A percentile compares a stretch with the other conserved stretches of the same genome.
Evolutionary conservation across 2,329 filamentous ascomycete genomes (phyloP).

Genomic region (Fusarium anthophilum): DNA sequence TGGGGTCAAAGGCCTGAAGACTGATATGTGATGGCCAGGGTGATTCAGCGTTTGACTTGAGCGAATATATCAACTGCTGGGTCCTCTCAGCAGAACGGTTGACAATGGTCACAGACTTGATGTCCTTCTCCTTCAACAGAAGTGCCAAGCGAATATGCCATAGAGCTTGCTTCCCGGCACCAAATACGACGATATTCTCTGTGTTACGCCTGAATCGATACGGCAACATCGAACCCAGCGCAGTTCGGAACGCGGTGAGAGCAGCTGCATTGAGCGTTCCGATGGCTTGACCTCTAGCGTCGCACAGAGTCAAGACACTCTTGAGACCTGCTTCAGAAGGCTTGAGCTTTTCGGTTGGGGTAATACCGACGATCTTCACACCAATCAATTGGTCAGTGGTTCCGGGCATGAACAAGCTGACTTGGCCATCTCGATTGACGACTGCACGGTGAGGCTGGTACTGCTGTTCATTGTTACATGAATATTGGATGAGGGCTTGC

Average conservation of each 20-base stretch:
- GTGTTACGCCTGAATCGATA: constrained; percentile 50
- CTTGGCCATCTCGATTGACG: constrained; percentile 68
- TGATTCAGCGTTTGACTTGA: constrained; percentile 11
- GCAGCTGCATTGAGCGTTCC: constrained; percentile 74
- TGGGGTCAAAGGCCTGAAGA: constrained; percentile 19
- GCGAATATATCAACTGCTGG: constrained; percentile 29
- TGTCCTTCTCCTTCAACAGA: constrained; percentile 53
- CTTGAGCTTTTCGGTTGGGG: constrained; percentile 16
- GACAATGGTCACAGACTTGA: constrained; percentile 46
- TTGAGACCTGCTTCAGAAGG: constrained; percentile 41
- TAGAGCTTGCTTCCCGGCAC: constrained; percentile 75
- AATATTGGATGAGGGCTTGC: constrained; percentile 55
- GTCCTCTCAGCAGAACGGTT: constrained; percentile 45
- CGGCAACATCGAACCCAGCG: constrained; percentile 69
- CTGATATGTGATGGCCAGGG: constrained; percentile 29
- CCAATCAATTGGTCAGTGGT: constrained; percentile 67
- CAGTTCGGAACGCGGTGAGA: constrained; percentile 75
- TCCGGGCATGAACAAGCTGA: constrained; percentile 74
- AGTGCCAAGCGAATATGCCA: constrained; percentile 77
- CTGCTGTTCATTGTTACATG: constrained; percentile 66
- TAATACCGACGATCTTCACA: constrained; percentile 67
- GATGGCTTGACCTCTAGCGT: constrained; percentile 64
- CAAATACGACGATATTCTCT: constrained; percentile 70
- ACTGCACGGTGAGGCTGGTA: constrained; percentile 71
- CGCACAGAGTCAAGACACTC: constrained; percentile 67